Evolutionary conservation across 2,329 filamentous ascomycete species (phyloP).

Genomic region (Diplocarpon rosae): DNA sequence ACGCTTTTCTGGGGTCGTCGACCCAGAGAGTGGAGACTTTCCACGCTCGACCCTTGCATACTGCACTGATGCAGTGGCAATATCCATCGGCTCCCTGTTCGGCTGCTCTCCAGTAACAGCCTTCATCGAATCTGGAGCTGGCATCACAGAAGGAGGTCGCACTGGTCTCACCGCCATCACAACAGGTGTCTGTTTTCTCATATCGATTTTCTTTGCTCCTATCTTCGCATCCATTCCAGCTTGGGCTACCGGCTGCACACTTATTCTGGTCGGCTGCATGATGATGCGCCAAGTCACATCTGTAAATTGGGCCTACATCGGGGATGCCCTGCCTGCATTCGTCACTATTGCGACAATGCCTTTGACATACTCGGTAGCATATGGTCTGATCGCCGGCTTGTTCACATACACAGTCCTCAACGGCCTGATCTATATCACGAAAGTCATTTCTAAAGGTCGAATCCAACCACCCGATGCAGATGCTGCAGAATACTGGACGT

Average conservation of each 20-base stretch:
- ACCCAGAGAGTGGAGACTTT: constrained; percentile 64
- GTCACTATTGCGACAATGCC: constrained; percentile 66
- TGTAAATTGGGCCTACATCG: constrained; percentile 68
- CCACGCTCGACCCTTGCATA: constrained; percentile 75
- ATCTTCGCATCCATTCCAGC: constrained; percentile 69
- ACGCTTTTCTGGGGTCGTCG: constrained; percentile 56
- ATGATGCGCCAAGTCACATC: constrained; percentile 67
- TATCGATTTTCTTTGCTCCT: constrained; percentile 64
- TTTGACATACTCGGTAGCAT: constrained; percentile 69
- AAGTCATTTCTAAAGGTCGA: constrained; percentile 34
- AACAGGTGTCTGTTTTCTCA: constrained; percentile 58
- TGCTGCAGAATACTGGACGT: constrained; percentile 44
- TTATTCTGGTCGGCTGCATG: constrained; percentile 63
- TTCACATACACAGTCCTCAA: constrained; percentile 45
- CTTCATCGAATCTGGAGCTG: constrained; percentile 66
- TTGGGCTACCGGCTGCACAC: constrained; percentile 65
- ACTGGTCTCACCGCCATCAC: constrained; percentile 63
- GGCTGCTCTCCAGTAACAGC: constrained; percentile 62
- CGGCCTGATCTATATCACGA: constrained; percentile 38
- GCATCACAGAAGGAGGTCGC: constrained; percentile 63
- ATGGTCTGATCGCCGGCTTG: constrained; percentile 59
- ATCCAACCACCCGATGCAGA: constrained; percentile 42
- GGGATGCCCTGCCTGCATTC: constrained; percentile 66
- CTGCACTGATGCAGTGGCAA: constrained; percentile 58
- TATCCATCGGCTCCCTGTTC: constrained; percentile 59